Base-by-base conservation (phyloP, 2,329 filamentous ascomycete species). In the Diaporthe longicolla region DNA sequence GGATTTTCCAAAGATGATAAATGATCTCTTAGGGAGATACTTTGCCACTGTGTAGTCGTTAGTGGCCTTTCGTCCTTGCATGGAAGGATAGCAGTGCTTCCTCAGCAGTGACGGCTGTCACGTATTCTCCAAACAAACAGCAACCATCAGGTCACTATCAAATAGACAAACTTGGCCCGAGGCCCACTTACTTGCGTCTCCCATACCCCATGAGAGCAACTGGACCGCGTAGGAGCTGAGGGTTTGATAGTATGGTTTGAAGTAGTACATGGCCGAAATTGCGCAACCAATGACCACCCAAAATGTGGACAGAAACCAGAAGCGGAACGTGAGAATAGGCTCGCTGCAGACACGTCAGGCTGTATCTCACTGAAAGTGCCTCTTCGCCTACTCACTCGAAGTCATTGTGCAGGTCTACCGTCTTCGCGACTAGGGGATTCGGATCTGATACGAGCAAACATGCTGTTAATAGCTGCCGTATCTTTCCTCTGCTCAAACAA, bases 241-340 rank as follows among this genome's bases (percentile, higher is more conserved):
- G 7, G 66, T 78, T 52, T 75, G 75, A 32, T 26, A 69, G 71
- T 82, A 82, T 1, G 80, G 80, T 73, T 82, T 82, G 74, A 81
- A 82, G 73, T 80, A 81, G 73, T 82, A 82, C 66, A 82, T 79
- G 26, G 80, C 78, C 17, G 79, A 79, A 21, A 82, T 78, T 35
- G 77, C 78, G 48, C 78, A 80, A 45, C 81, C 81, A 52, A 78
- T 66, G 1, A 79, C 65, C 9, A 81, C 79, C 80, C 81, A 82
- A 43, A 82, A 81, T 8, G 80, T 80, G 13, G 79, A 76, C 11
- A 81, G 75, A 29, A 81, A 54, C 75, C 77, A 82, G 74, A 81
- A 82, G 24, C 80, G 78, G 37, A 82, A 82, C 6, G 81, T 82
- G n/a, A 82, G 76, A 43, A 82, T 81, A 0, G 80, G 81, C 70